Percentiles rank a stretch among this genome's conserved stretches.
These are phyloP conservation scores for Saccharomyces mikatae DNA, from an alignment of 805 yeast species.

Conservation along the genomic window DNA sequence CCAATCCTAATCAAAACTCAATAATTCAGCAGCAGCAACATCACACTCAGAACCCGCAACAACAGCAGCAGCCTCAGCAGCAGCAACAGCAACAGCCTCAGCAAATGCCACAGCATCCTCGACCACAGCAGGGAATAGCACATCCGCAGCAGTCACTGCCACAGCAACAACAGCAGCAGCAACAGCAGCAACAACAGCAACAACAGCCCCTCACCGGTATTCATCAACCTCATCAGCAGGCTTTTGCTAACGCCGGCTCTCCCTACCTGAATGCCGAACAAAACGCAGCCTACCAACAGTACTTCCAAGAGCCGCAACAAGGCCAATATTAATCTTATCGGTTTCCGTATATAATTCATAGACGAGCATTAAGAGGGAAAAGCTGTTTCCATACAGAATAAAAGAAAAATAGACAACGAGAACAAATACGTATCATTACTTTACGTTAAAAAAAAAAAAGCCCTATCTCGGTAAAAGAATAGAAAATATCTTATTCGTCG, in stretches of 20 bases:
- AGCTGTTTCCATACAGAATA: not conserved
- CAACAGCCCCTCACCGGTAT: slow-evolving; percentile 34
- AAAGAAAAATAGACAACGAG: not conserved
- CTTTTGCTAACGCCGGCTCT: slow-evolving; percentile 11
- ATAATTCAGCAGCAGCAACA: slow-evolving; percentile 12
- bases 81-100: slow-evolving; percentile 10
- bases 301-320: slow-evolving; percentile 53
- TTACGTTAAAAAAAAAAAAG: not conserved
- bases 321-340: slow-evolving; percentile 36
- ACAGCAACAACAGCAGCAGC: slow-evolving; percentile 8
- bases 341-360: not conserved
- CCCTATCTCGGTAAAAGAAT: not conserved
- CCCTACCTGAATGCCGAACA: slow-evolving; percentile 44
- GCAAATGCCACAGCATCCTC: slow-evolving; percentile 5
- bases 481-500: not conserved
- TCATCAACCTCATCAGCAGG: slow-evolving; percentile 36
- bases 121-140: slow-evolving; percentile 6
- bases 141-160: slow-evolving; percentile 7
- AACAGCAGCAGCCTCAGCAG: slow-evolving; percentile 3
- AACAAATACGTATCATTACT: not conserved
- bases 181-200: slow-evolving; percentile 19
- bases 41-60: slow-evolving; percentile 7
- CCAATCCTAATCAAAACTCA: slow-evolving; percentile 17
- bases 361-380: not conserved
- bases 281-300: slow-evolving; percentile 54